phyloP scores from a whole-genome alignment of 768 basidiomycete genomes.

The Kwoniella bestiolae region DNA sequence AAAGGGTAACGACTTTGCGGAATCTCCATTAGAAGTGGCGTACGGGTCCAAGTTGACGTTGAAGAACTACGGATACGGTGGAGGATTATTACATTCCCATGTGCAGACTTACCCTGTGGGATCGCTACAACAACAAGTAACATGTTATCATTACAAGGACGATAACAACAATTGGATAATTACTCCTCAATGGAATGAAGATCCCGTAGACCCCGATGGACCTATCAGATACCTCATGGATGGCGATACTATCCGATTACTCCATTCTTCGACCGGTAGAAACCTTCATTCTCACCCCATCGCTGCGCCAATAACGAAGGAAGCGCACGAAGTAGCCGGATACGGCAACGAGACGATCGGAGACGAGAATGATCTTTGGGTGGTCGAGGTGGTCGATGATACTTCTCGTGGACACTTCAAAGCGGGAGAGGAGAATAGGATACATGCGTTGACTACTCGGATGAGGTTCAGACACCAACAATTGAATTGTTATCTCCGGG shows the following conservation, averaged over 20 bases:
- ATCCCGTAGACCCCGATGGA: slow-evolving; percentile 66
- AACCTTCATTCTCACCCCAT: slow-evolving; percentile 92
- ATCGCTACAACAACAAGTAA: slow-evolving; percentile 92
- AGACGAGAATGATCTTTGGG: slow-evolving; percentile 87
- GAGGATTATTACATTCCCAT: slow-evolving; percentile 94
- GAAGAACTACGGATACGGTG: slow-evolving; percentile 98
- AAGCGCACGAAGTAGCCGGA: slow-evolving; percentile 87
- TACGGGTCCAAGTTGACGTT: slow-evolving; percentile 87
- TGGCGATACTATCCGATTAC: slow-evolving; percentile 78
- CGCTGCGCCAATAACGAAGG: slow-evolving; percentile 83
- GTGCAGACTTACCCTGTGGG: slow-evolving; percentile 92
- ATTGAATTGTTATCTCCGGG: slow-evolving; percentile 84
- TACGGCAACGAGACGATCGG: slow-evolving; percentile 91
- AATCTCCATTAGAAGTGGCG: slow-evolving; percentile 91
- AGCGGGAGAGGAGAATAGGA: slow-evolving; percentile 64
- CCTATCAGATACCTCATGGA: slow-evolving; percentile 71
- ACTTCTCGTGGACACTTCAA: slow-evolving; percentile 67
- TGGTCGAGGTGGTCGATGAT: slow-evolving; percentile 92
- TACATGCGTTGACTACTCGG: slow-evolving; percentile 89
- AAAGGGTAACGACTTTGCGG: slow-evolving; percentile 88
- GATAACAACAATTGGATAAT: slow-evolving; percentile 91
- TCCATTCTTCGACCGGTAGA: slow-evolving; percentile 78
- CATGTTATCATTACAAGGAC: slow-evolving; percentile 99
- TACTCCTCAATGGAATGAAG: slow-evolving; percentile 79
- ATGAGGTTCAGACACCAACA: slow-evolving; percentile 77